Evolutionary conservation across 2,329 filamentous ascomycete species (phyloP), one percentile per base, ranked within the genome.

Genomic region (Aspergillus caelatus): DNA sequence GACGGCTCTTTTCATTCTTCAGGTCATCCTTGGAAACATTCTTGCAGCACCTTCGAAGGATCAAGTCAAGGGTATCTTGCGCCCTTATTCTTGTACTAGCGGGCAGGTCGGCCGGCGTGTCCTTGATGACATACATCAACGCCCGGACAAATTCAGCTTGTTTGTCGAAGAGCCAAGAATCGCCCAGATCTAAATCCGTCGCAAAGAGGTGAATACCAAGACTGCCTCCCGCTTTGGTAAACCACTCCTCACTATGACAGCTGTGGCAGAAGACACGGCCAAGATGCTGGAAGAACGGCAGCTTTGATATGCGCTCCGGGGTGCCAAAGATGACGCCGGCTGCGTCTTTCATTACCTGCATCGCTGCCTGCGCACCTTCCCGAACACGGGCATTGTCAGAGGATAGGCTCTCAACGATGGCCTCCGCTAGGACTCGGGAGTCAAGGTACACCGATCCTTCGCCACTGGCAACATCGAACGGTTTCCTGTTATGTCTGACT

Each of bases 221-320:
- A 60, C 91, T 94, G 45, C 95, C 95, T 56, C 94, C 95, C 43
- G 93, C 91, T 79, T 99, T 99, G 58, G 94, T 94, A 74, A 97
- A 99, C 95, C 96, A 99, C 72, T 99, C 95, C 76, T 99, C 94
- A 71, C 95, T 93, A 71, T 97, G 94, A 76, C 95, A 99, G 68
- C 92, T 93, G 75, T 99, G 95, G 70, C 92, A 95, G 75, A 98
- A 97, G 0, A 89, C 89, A 64, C 88, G 91, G 45, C 91, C 90
- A 7, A 99, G 83, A 71, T 94, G 89, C 63, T 85, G 86, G 79
- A 99, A 99, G 78, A 99, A 92, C 0, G 90, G 88, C 10, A 99
- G 84, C 61, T 88, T 89, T 39, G 91, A 88, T 36, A 94, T 89
- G 59, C 91, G 86, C 26, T 85, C 85, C 45, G 89, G 82, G 0